A percentile compares a stretch with the other conserved stretches of the same genome.
phyloP scores from a whole-genome alignment of 2,329 filamentous ascomycete genomes.

The Penicillium corylophilum region DNA sequence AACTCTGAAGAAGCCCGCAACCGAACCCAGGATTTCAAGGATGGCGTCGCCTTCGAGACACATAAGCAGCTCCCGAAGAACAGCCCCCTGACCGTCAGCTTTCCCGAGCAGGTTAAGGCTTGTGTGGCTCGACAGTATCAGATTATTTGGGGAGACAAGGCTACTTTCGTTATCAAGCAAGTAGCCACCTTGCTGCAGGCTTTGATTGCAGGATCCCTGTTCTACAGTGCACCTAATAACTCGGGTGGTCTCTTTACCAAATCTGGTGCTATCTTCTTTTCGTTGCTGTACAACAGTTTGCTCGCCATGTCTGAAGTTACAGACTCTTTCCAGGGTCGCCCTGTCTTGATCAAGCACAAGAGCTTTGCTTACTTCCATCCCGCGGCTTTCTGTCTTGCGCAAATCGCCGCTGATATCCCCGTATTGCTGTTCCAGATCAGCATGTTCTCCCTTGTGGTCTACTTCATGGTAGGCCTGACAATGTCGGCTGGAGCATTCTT shows the following conservation, averaged over 20 bases:
- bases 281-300: conserved; percentile 62
- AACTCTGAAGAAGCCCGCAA: conserved; percentile 49
- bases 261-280: conserved; percentile 63
- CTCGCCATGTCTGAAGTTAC: conserved; percentile 67
- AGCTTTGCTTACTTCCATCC: conserved; percentile 59
- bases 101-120: conserved; percentile 56
- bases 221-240: conserved; percentile 62
- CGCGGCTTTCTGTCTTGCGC: conserved; percentile 43
- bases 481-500: conserved; percentile 57
- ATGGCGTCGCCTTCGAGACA: conserved; percentile 56
- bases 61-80: conserved; percentile 52
- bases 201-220: conserved; percentile 64
- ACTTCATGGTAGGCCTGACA: conserved; percentile 63
- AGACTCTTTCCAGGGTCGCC: conserved; percentile 60
- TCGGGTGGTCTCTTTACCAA: conserved; percentile 64
- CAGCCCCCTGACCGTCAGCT: conserved; percentile 58
- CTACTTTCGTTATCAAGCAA: conserved; percentile 64
- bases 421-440: conserved; percentile 61
- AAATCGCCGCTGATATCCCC: conserved; percentile 52
- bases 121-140: conserved; percentile 63
- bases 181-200: conserved; percentile 58
- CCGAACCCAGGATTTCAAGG: conserved; percentile 55
- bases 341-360: conserved; percentile 60
- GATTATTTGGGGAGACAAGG: conserved; percentile 64
- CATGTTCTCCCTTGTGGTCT: conserved; percentile 58